These are phyloP conservation scores for Macrophomina phaseolina DNA, from an alignment of 2,329 filamentous ascomycete genomes.

Conservation along the genomic window DNA sequence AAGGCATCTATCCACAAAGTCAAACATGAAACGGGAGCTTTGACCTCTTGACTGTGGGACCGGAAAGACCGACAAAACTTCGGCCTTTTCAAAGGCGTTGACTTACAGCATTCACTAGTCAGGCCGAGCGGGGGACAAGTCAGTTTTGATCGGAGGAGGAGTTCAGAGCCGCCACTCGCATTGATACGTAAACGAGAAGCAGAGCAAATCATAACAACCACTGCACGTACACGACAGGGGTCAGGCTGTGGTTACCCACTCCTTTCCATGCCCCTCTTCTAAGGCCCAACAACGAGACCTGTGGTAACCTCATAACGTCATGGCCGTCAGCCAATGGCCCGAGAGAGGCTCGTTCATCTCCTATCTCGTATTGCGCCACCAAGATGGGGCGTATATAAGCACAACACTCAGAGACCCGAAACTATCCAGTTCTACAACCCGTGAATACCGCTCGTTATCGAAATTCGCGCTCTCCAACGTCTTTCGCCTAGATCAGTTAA, in stretches of 20 bases:
- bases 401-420: not conserved
- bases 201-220: not conserved
- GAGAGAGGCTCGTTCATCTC: not conserved
- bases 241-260: not conserved
- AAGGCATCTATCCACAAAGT: too few relatives aligned
- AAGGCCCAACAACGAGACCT: not conserved
- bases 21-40: too few relatives aligned
- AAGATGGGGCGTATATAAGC: not conserved
- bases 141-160: too few relatives aligned
- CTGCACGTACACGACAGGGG: not conserved
- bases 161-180: too few relatives aligned
- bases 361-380: conserved; percentile 15
- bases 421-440: not conserved
- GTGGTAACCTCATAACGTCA: conserved; percentile 10
- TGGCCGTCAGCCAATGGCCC: not conserved
- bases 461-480: too few relatives aligned
- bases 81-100: too few relatives aligned
- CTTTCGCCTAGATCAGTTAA: not conserved
- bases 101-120: too few relatives aligned
- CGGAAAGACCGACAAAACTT: too few relatives aligned
- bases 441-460: not conserved
- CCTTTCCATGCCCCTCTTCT: not conserved
- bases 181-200: too few relatives aligned
- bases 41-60: too few relatives aligned
- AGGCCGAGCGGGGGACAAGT: too few relatives aligned